Conservation (phyloP, 2,329 filamentous ascomycete genomes). For the Malbranchea cinnamomea region DNA sequence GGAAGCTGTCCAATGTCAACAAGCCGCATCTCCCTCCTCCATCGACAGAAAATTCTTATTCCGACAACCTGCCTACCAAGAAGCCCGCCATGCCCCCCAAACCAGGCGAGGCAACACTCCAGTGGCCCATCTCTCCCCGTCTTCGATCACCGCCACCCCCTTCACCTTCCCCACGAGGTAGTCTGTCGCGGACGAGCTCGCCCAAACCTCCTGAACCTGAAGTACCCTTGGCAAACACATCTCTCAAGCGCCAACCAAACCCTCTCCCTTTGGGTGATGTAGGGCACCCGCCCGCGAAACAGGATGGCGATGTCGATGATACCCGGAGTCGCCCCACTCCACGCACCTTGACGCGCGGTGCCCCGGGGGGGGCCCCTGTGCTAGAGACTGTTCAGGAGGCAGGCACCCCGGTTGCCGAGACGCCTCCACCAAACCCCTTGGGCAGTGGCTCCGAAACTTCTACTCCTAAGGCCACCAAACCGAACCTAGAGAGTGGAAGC, state of each 20-base stretch:
- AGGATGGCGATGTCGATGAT: conserved; percentile 11
- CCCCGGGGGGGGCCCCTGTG: conserved; percentile 44
- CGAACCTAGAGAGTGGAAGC: conserved; percentile 44
- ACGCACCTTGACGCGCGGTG: conserved; percentile 45
- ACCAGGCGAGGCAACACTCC: conserved; percentile 36
- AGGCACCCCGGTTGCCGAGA: conserved; percentile 59
- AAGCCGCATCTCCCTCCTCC: conserved; percentile 51
- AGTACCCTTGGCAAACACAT: conserved; percentile 34
- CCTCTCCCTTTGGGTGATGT: too few relatives aligned
- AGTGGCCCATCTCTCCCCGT: conserved; percentile 66
- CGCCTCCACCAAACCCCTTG: too few relatives aligned
- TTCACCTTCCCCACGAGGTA: conserved; percentile 8
- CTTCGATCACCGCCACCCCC: conserved; percentile 61
- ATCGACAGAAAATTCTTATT: conserved; percentile 42
- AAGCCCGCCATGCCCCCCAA: conserved; percentile 37
- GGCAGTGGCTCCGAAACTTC: conserved; percentile 35
- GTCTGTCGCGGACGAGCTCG: conserved; percentile 19
- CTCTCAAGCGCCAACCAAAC: too few relatives aligned
- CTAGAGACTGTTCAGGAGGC: conserved; percentile 88
- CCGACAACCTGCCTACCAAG: conserved; percentile 48
- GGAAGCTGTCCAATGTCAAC: conserved; percentile 52
- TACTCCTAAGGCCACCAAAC: conserved; percentile 29
- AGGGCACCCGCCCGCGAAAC: too few relatives aligned
- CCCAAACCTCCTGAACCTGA: conserved; percentile 33
- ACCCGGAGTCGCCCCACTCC: conserved; percentile 14